These are phyloP conservation scores for Didymella keratinophila DNA, from an alignment of 2,329 filamentous ascomycete species.

Conservation along the genomic window DNA sequence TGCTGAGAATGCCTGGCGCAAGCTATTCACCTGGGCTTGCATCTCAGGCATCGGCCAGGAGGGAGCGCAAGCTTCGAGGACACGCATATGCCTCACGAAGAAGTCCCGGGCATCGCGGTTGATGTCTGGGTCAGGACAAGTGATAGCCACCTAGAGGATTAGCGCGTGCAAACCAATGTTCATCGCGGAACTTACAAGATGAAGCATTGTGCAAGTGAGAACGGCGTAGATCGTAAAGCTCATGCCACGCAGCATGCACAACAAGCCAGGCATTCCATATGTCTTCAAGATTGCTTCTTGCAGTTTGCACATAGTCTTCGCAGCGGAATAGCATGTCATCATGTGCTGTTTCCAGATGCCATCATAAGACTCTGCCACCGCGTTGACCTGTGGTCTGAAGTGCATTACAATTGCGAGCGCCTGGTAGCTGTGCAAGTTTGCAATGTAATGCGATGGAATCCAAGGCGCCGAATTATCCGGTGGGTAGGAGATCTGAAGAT, in stretches of 20 bases:
- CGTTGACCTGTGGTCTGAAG: slow-evolving; percentile 80
- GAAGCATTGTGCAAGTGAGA: slow-evolving; percentile 89
- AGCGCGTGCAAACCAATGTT: slow-evolving; percentile 11
- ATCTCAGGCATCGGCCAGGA: slow-evolving; percentile 90
- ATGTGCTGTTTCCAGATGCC: slow-evolving; percentile 89
- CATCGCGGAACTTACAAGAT: slow-evolving; percentile 73
- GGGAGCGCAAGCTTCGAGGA: slow-evolving; percentile 83
- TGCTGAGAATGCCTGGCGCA: slow-evolving; percentile 90
- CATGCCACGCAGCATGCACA: slow-evolving; percentile 92
- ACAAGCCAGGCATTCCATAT: slow-evolving; percentile 79
- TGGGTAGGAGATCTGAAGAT: slow-evolving; percentile 80
- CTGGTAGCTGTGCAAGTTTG: slow-evolving; percentile 89
- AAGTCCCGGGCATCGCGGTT: slow-evolving; percentile 85
- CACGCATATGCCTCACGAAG: slow-evolving; percentile 92
- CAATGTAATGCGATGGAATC: slow-evolving; percentile 85
- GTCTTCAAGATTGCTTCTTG: slow-evolving; percentile 82
- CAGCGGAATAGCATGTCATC: slow-evolving; percentile 82
- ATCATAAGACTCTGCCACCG: slow-evolving; percentile 78
- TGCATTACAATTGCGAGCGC: slow-evolving; percentile 86
- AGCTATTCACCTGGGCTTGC: slow-evolving; percentile 85
- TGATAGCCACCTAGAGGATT: slow-evolving; percentile 77
- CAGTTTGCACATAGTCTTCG: slow-evolving; percentile 83
- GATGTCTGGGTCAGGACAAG: slow-evolving; percentile 88
- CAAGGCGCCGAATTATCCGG: slow-evolving; percentile 81
- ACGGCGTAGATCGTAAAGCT: slow-evolving; percentile 96